Base-by-base conservation (phyloP, 495 filamentous ascomycete species). In the Hypoxylon crocopeplum region DNA sequence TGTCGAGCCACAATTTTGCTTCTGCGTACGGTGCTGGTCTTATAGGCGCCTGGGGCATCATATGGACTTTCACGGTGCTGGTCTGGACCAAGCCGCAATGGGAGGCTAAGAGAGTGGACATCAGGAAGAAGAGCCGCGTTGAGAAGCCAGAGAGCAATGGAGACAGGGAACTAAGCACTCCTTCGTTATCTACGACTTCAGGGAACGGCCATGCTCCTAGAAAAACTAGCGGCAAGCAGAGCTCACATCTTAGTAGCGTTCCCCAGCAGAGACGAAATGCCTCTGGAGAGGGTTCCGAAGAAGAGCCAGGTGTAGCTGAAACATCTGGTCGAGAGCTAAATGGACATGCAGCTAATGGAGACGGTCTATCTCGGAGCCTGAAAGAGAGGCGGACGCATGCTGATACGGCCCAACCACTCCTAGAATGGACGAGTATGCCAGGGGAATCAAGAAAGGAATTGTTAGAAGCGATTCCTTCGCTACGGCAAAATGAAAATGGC, bases 11-110 rank as follows among this genome's bases (percentile, higher is more conserved):
- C 1, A 79, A 82, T 40, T 82, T 86, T 40, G 88, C 79, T 1
- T 71, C 82, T 37, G 83, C 84, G 0, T 92, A 91, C 62, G 84
- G 82, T n/a, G 73, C 84, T 15, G 92, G 92, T 0, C 56, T 93
- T 44, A 66, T 88, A 17, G 76, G 77, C 0, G 77, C 79, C 10
- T 95, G 88, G 87, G 78, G 79, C 32, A 78, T 84, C 16, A 69
- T 94, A 8, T 92, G 87, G 88, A 75, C 70, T 47, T 72, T 78
- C 11, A 79, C 79, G 0, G 67, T 91, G 60, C 67, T 94, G 22
- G 63, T 92, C 2, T 86, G 85, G 59, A 83, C 82, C 51, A 79
- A 86, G 60, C 78, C 82, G 2, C 87, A 93, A 68, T 76, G 69
- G 48, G 85, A 88, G 17, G 88, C 87, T 22, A 83, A 77, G 64